These are phyloP conservation scores for Pichia norvegensis DNA, from an alignment of 1,139 yeast species.

Conservation along the genomic window DNA sequence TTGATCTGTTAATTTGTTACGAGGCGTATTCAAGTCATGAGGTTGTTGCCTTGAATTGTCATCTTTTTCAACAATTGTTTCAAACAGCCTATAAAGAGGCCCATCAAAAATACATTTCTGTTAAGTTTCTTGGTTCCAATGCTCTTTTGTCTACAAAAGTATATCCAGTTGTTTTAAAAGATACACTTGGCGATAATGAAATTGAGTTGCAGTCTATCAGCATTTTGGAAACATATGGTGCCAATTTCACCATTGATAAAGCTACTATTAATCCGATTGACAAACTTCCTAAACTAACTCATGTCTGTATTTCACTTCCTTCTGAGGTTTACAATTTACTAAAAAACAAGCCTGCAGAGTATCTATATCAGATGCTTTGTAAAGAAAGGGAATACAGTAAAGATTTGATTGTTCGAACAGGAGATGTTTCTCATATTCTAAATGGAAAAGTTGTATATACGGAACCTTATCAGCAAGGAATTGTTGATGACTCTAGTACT, in stretches of 20 bases:
- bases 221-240: conserved; percentile 30
- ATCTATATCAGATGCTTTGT: conserved; percentile 26
- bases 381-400: conserved; percentile 33
- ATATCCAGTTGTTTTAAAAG: conserved; percentile 33
- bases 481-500: conserved; percentile 35
- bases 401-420: conserved; percentile 32
- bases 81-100: conserved; percentile 22
- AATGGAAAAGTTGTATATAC: conserved; percentile 51
- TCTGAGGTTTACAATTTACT: conserved; percentile 36
- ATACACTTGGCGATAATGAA: conserved; percentile 23
- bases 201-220: conserved; percentile 36
- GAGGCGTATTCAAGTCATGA: conserved; percentile 15
- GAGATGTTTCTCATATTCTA: conserved; percentile 26
- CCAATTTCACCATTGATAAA: conserved; percentile 24
- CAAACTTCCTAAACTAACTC: conserved; percentile 17
- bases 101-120: conserved; percentile 12
- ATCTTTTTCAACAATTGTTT: conserved; percentile 11
- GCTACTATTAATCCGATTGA: conserved; percentile 17
- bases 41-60: conserved; percentile 15
- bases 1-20: conserved; percentile 16
- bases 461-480: conserved; percentile 71
- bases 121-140: conserved; percentile 39
- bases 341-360: conserved; percentile 29
- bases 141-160: conserved; percentile 33
- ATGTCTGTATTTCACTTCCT: conserved; percentile 36